Conservation (phyloP, 306 rosid genomes). For the Lupinus albus region DNA sequence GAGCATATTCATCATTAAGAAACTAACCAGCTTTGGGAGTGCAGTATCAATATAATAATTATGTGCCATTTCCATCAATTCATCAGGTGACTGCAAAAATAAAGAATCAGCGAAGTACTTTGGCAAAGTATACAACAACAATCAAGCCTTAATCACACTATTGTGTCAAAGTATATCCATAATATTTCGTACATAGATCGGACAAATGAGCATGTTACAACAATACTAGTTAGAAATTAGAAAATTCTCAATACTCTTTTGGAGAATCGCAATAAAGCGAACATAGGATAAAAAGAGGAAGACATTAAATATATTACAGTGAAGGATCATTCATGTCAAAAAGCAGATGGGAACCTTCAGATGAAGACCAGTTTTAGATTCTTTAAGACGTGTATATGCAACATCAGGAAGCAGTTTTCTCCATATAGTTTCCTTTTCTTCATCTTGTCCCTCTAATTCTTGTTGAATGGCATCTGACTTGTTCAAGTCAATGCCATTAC, state of each 20-base stretch:
- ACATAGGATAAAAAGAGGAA: slow-evolving; percentile 1
- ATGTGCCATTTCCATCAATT: slow-evolving; percentile 93
- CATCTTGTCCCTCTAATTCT: slow-evolving; percentile 64
- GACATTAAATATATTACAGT: slow-evolving; percentile 14
- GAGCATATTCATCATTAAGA: slow-evolving; percentile 31
- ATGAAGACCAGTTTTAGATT: slow-evolving; percentile 90
- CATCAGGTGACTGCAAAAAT: slow-evolving; percentile 78
- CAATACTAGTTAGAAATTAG: not conserved
- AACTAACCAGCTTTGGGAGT: slow-evolving; percentile 94
- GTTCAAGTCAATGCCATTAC: slow-evolving; percentile 46
- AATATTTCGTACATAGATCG: slow-evolving; percentile 1
- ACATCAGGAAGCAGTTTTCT: slow-evolving; percentile 77
- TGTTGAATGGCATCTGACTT: slow-evolving; percentile 62
- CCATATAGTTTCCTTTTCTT: slow-evolving; percentile 76
- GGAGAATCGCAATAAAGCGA: slow-evolving; percentile 12
- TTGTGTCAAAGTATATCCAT: slow-evolving; percentile 36
- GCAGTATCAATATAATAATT: slow-evolving; percentile 84
- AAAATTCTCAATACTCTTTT: slow-evolving; percentile 11
- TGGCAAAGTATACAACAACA: slow-evolving; percentile 35
- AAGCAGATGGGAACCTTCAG: slow-evolving; percentile 61
- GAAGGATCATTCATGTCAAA: slow-evolving; percentile 23
- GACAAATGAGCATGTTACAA: not conserved
- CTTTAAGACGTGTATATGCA: slow-evolving; percentile 84
- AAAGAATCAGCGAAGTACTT: slow-evolving; percentile 32
- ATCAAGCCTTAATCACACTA: too few relatives aligned